phyloP scores from a whole-genome alignment of 2,329 filamentous ascomycete species.

The Rhinocladiella mackenziei region DNA sequence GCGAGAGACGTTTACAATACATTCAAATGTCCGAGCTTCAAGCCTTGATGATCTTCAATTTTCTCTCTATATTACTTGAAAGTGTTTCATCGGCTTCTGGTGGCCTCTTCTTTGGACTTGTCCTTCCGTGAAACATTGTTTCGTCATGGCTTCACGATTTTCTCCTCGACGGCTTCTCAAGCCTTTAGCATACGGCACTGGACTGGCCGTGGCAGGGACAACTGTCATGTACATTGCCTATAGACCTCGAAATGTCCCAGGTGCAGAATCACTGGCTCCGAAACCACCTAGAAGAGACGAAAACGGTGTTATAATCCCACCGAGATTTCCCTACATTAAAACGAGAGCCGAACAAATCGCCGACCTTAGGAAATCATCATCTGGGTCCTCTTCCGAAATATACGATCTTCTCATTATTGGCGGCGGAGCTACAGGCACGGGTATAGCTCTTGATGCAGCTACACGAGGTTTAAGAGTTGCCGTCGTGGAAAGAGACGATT shows the following conservation, averaged over 20 bases:
- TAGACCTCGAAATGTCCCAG: conserved; percentile 60
- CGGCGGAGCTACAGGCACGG: conserved; percentile 74
- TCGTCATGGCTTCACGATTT: conserved; percentile 29
- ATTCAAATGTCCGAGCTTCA: neutral
- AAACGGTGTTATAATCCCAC: conserved; percentile 53
- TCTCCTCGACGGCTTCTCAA: conserved; percentile 48
- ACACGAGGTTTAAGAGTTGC: conserved; percentile 76
- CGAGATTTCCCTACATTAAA: conserved; percentile 51
- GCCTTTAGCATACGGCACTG: conserved; percentile 57
- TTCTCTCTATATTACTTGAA: too few relatives aligned
- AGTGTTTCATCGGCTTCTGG: too few relatives aligned
- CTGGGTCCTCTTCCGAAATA: conserved; percentile 53
- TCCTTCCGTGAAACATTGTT: conserved; percentile 2
- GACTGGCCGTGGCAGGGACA: conserved; percentile 51
- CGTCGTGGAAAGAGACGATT: conserved; percentile 79
- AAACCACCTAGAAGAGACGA: conserved; percentile 51
- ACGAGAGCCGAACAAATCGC: conserved; percentile 50
- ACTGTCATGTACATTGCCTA: conserved; percentile 56
- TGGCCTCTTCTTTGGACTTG: neutral
- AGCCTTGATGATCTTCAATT: neutral
- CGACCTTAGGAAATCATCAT: conserved; percentile 50
- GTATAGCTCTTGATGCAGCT: conserved; percentile 75
- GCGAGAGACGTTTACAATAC: neutral
- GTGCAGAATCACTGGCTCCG: conserved; percentile 45
- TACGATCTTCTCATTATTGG: conserved; percentile 78